Percentiles rank a stretch among this genome's conserved stretches.
phyloP scores from a whole-genome alignment of 2,329 filamentous ascomycete species.

The Ceratocystis papillata region DNA sequence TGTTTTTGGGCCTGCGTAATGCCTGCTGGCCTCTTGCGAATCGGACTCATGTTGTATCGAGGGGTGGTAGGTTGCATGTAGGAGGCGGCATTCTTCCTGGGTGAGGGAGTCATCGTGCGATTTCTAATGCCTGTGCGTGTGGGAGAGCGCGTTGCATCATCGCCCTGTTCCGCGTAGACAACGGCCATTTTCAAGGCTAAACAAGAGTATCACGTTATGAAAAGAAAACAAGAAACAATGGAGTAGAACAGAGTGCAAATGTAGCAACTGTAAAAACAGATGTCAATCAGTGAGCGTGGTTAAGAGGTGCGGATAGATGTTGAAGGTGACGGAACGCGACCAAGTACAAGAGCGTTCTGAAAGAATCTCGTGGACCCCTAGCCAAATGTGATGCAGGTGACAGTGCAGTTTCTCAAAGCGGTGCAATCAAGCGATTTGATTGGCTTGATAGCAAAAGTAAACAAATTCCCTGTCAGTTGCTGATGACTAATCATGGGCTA shows the following conservation, averaged over 20 bases:
- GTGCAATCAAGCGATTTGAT: constrained; percentile 18
- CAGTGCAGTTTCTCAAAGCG: constrained; percentile 19
- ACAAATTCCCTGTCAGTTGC: constrained; percentile 5
- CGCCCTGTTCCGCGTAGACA: constrained; percentile 33
- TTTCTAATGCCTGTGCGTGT: constrained; percentile 35
- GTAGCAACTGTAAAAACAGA: background rate
- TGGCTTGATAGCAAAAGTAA: constrained; percentile 20
- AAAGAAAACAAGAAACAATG: background rate
- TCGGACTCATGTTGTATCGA: constrained; percentile 43
- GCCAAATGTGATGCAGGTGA: constrained; percentile 17
- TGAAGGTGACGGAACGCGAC: background rate
- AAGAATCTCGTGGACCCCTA: background rate
- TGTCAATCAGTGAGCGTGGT: background rate
- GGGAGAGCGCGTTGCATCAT: constrained; percentile 16
- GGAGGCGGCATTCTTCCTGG: constrained; percentile 29
- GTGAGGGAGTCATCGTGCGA: constrained; percentile 29
- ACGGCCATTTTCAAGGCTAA: constrained; percentile 36
- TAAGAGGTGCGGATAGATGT: background rate
- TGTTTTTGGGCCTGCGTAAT: constrained; percentile 68
- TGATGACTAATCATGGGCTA: background rate
- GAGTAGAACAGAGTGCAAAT: background rate
- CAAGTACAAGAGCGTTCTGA: background rate
- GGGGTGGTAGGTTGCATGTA: constrained; percentile 32
- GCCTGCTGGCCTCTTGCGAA: constrained; percentile 49
- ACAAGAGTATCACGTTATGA: background rate